These are phyloP conservation scores for Colletotrichum sp. DNA, from an alignment of 2,329 filamentous ascomycete species.

Conservation along the genomic window DNA sequence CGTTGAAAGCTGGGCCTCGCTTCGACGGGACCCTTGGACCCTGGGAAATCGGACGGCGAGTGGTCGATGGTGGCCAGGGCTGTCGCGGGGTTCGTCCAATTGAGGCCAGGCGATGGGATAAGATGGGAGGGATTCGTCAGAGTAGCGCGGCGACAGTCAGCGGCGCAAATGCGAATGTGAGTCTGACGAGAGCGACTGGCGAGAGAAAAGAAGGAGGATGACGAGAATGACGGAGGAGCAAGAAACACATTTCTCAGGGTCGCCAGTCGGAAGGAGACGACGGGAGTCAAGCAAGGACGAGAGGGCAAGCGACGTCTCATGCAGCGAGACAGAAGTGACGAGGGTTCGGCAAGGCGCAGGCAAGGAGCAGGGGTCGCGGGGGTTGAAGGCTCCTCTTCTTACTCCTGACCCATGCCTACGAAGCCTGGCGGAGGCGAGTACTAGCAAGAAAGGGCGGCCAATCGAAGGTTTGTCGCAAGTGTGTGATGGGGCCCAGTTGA, in stretches of 20 bases:
- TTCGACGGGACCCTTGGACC: not conserved
- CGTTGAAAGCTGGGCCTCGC: not conserved
- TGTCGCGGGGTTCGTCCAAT: not conserved
- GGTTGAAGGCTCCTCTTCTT: not conserved
- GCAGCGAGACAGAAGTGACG: slow-evolving; percentile 11
- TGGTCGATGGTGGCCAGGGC: not conserved
- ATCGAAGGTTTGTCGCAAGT: not conserved
- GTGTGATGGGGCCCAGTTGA: not conserved
- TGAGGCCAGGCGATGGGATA: not conserved
- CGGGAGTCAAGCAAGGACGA: not conserved
- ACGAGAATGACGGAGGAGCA: not conserved
- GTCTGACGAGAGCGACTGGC: not conserved
- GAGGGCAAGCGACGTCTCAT: slow-evolving; percentile 1
- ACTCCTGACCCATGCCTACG: not conserved
- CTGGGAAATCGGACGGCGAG: not conserved
- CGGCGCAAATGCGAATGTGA: not conserved
- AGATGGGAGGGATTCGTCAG: not conserved
- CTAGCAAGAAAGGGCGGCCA: not conserved
- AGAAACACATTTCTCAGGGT: slow-evolving; percentile 1
- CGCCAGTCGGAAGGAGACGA: not conserved
- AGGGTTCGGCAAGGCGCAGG: slow-evolving; percentile 4
- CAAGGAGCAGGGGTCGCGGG: not conserved
- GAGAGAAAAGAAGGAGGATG: not conserved
- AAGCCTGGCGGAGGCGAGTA: not conserved
- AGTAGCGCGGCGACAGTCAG: not conserved